Evolutionary conservation across 1,284 basidiomycete species (phyloP).

Genomic region (Crocinoboletus sp.): DNA sequence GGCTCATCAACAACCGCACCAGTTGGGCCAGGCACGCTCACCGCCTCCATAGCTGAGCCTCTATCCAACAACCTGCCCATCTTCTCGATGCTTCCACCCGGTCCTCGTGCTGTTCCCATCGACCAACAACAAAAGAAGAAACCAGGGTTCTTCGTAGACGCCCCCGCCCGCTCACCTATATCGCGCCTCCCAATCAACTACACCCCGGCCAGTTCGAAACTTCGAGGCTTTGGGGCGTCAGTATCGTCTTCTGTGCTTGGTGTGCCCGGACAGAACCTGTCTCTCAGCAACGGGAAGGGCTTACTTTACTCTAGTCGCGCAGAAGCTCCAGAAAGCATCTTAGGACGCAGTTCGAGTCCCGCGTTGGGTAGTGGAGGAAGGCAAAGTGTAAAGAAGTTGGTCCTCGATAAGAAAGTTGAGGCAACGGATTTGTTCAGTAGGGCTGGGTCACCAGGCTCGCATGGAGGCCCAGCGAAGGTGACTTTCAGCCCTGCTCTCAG

Average conservation of each 20-base stretch:
- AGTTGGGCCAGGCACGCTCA: constrained; percentile 54
- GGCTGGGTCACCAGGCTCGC: constrained; percentile 42
- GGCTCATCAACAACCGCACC: constrained; percentile 38
- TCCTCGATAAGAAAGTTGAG: constrained; percentile 79
- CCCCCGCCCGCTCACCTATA: constrained; percentile 60
- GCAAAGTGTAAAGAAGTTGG: constrained; percentile 93
- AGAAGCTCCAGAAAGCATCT: constrained; percentile 49
- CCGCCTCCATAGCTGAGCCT: constrained; percentile 87
- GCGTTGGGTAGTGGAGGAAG: constrained; percentile 64
- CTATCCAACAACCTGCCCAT: constrained; percentile 82
- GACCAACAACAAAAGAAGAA: constrained; percentile 70
- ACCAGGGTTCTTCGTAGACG: constrained; percentile 62
- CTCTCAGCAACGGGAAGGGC: constrained; percentile 50
- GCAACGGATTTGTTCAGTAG: constrained; percentile 64
- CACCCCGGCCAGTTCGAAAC: constrained; percentile 58
- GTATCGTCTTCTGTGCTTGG: constrained; percentile 34
- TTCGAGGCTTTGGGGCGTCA: constrained; percentile 64
- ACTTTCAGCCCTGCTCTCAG: constrained; percentile 71
- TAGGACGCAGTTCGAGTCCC: constrained; percentile 64
- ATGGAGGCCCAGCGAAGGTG: constrained; percentile 46
- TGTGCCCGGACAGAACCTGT: constrained; percentile 33
- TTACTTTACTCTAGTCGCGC: constrained; percentile 47
- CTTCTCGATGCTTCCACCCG: constrained; percentile 68
- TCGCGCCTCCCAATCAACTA: constrained; percentile 59
- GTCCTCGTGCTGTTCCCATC: constrained; percentile 55